Evolutionary conservation across 1,139 yeast genomes (phyloP).

Genomic region (Candida sp.): DNA sequence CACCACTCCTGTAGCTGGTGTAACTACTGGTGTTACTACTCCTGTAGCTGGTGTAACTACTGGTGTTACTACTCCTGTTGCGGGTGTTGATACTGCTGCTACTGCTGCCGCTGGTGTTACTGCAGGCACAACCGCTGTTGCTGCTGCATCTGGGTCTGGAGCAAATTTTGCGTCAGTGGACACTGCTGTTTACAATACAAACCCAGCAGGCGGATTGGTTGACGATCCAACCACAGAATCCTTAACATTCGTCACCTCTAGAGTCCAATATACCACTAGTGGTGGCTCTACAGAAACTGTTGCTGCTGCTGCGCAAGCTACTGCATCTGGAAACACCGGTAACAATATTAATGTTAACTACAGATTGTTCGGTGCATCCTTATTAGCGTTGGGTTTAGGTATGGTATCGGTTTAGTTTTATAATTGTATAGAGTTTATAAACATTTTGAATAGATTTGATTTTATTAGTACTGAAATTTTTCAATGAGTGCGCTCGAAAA

Average conservation of each 20-base stretch:
- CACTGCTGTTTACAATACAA: conserved; percentile 1
- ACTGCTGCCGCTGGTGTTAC: conserved; percentile 9
- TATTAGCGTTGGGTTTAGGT: conserved; percentile 5
- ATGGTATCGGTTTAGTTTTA: conserved; percentile 1
- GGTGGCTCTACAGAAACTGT: conserved; percentile 7
- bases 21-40: conserved; percentile 2
- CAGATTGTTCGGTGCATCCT: conserved; percentile 1
- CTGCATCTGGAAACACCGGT: conserved; percentile 7
- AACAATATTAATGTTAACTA: conserved; percentile 3
- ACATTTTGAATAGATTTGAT: too few species aligned
- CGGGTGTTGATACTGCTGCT: conserved; percentile 5
- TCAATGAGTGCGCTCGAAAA: not conserved
- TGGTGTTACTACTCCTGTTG: conserved; percentile 3
- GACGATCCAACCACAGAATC: conserved; percentile 9
- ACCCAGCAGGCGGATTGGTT: conserved; percentile 9
- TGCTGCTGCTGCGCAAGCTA: conserved; percentile 5
- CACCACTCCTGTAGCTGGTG: conserved; percentile 4
- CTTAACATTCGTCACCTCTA: conserved; percentile 16
- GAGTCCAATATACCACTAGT: conserved; percentile 7
- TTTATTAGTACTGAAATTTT: too few species aligned
- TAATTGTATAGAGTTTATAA: not conserved
- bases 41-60: not conserved
- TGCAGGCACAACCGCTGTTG: conserved; percentile 10
- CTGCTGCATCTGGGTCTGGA: conserved; percentile 10
- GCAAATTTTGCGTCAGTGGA: conserved; percentile 4